Percentiles rank a stretch among this genome's conserved stretches.
Conservation (phyloP, 345 rosid genomes). For the Lepidium africanum region DNA sequence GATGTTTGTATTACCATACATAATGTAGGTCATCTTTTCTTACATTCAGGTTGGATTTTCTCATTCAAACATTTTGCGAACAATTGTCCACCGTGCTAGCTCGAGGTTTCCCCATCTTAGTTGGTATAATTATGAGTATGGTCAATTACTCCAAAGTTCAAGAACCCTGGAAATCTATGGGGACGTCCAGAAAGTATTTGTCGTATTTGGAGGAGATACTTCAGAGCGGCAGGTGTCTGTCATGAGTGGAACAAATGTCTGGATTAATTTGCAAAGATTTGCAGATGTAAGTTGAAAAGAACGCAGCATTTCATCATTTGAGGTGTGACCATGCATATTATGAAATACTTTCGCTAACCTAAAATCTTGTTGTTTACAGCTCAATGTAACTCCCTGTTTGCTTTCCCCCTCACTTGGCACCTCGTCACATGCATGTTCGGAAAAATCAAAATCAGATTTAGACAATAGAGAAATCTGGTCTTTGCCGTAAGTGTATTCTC, state of each 20-base stretch:
- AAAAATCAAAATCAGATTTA: conserved; percentile 29
- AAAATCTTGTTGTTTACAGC: conserved; percentile 46
- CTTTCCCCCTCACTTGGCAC: conserved; percentile 49
- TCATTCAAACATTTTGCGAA: conserved; percentile 79
- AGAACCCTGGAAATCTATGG: conserved; percentile 21
- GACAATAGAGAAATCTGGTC: conserved; percentile 59
- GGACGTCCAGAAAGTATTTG: conserved; percentile 51
- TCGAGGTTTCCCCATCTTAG: conserved; percentile 67
- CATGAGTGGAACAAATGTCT: conserved; percentile 93
- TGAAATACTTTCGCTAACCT: neutral
- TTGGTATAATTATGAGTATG: conserved; percentile 31
- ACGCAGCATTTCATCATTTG: neutral
- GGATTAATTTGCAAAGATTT: conserved; percentile 84
- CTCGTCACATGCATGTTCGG: conserved; percentile 26
- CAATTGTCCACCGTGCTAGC: conserved; percentile 65
- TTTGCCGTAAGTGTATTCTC: conserved; percentile 65
- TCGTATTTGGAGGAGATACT: conserved; percentile 86
- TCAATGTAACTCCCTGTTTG: conserved; percentile 77
- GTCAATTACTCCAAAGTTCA: conserved; percentile 30
- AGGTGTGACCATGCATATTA: neutral
- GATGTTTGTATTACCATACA: conserved; percentile 1
- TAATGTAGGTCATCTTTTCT: neutral
- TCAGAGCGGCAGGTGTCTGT: conserved; percentile 98
- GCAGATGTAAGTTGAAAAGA: conserved; percentile 55
- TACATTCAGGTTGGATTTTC: conserved; percentile 89